Base-by-base conservation (phyloP, 805 yeast species). In the Starmerella khaoyaiensis region DNA sequence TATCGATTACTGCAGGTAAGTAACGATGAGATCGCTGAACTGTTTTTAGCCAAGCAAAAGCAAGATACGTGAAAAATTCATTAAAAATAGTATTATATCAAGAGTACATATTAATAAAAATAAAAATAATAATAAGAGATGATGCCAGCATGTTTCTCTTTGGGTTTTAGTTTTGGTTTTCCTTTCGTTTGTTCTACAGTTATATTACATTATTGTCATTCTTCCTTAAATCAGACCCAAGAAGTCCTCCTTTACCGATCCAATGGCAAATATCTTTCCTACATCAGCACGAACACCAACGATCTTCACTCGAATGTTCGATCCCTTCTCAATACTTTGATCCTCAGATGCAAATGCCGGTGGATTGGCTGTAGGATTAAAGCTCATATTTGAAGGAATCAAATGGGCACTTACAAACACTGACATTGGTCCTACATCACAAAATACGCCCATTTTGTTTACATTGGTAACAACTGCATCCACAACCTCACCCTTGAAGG, bases 231-330 rank as follows among this genome's bases (percentile, higher is more conserved):
- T 58, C 22, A 94, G 93, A 37, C 98, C 98, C 61, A 90, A 68
- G 59, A 83, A 90, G 64, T 90, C 99, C 63, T 90, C 98, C 60
- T 87, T 90, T 54, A 90, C 87, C 60, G 93, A 80, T 34, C 98
- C 99, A 56, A 90, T 90, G 32, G 97, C 98, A 58, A 83, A 82
- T 57, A 90, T 87, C 52, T 90, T 87, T 54, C 93, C 90, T 11
- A 90, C 98, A 62, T 93, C 97, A 11, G 96, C 81, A 56, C 96
- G 72, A 21, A 95, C 90, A 61, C 97, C 98, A 37, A 87, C 95
- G 31, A 90, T 83, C 65, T 90, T 90, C 50, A 90, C 75, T 58
- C 99, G 72, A 23, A 90, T 90, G 49, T 87, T 74, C 37, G 94
- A 76, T 27, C 96, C 95, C 59, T 87, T 87, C 55, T 82, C 93